A percentile compares a stretch with the other conserved stretches of the same genome.
phyloP scores from a whole-genome alignment of 177 flowering plant species.

The Vitis hybrid region DNA sequence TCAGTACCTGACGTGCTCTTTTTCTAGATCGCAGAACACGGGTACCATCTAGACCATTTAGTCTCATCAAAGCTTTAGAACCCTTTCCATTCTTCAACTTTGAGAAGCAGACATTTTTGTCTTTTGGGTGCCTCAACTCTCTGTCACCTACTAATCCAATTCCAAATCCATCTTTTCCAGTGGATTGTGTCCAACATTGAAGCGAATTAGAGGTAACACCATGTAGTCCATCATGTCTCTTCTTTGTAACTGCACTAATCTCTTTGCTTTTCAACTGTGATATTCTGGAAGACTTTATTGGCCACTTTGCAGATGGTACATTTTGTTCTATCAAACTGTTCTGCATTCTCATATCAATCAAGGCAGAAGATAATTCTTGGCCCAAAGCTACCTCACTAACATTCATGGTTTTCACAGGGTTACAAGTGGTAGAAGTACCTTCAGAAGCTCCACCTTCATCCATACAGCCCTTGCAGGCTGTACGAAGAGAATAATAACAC shows the following conservation, averaged over 20 bases:
- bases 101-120: neutral
- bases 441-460: constrained; percentile 15
- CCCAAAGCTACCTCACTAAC: constrained; percentile 8
- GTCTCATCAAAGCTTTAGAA: constrained; percentile 10
- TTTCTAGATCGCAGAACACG: constrained; percentile 50
- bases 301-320: neutral
- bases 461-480: constrained; percentile 48
- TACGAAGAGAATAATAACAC: constrained; percentile 39
- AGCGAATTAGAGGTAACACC: constrained; percentile 8
- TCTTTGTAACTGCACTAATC: constrained; percentile 12
- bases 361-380: constrained; percentile 5
- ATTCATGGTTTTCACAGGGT: neutral
- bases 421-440: neutral
- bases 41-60: constrained; percentile 7
- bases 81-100: constrained; percentile 22
- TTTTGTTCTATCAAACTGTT: constrained; percentile 7
- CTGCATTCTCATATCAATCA: neutral
- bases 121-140: neutral
- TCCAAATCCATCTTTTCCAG: constrained; percentile 7
- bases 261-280: constrained; percentile 4
- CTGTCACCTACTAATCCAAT: neutral
- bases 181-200: constrained; percentile 7
- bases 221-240: constrained; percentile 11
- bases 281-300: neutral
- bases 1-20: constrained; percentile 37